Conservation (phyloP, 2,329 filamentous ascomycete genomes). For the Fusarium piperis region DNA sequence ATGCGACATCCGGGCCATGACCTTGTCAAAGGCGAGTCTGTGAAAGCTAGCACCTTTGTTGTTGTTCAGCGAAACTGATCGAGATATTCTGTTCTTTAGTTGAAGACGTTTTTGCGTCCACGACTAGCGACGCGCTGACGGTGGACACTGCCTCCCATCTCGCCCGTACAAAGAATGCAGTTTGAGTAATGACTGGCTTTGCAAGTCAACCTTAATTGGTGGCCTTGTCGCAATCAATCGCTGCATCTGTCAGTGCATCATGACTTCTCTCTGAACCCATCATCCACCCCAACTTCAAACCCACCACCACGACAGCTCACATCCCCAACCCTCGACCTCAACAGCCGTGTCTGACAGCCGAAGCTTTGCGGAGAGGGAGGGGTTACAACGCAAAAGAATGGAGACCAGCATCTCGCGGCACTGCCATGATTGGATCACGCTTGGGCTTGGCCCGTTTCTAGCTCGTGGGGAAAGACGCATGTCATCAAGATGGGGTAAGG, state of each 20-base stretch:
- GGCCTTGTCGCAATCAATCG: not conserved
- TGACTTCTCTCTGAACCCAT: not conserved
- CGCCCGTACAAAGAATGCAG: not conserved
- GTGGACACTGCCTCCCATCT: not conserved
- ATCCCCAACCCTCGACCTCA: conserved; percentile 25
- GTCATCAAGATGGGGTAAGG: conserved; percentile 28
- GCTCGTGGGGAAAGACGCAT: conserved; percentile 24
- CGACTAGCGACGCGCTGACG: not conserved
- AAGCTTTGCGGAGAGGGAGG: conserved; percentile 40
- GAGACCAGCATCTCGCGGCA: conserved; percentile 21
- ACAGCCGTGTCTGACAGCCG: conserved; percentile 42
- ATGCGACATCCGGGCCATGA: not conserved
- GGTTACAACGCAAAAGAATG: conserved; percentile 29
- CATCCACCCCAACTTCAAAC: not conserved
- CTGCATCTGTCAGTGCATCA: not conserved
- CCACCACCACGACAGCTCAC: not conserved
- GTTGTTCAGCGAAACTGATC: not conserved
- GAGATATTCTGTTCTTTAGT: not conserved
- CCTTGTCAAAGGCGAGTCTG: not conserved
- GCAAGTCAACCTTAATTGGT: not conserved
- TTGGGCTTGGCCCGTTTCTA: conserved; percentile 9
- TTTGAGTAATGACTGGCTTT: not conserved
- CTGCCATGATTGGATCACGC: conserved; percentile 35
- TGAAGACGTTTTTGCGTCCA: not conserved
- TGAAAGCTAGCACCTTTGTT: not conserved